Base-by-base conservation (phyloP, 2,329 filamentous ascomycete species). In the Cladosporium austrohemisphaericum region DNA sequence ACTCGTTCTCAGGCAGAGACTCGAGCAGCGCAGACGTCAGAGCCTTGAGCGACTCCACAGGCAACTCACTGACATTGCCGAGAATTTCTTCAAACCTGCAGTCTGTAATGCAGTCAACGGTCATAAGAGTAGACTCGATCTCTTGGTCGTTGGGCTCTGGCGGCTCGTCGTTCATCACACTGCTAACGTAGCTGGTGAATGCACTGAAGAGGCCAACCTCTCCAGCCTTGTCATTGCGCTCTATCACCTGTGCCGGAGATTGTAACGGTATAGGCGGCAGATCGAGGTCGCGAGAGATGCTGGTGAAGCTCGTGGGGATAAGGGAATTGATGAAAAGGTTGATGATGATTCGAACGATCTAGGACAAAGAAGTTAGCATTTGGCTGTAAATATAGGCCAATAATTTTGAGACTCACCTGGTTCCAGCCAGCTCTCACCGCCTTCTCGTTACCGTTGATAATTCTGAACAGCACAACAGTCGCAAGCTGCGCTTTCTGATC, bases 81-180 rank as follows among this genome's bases (percentile, higher is more conserved):
- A 97, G 84, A 3, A 97, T 83, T 54, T 86, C 82, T 51, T 84
- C 83, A 63, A 97, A 85, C 49, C 86, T 84, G 66, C 93, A 98
- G 36, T 89, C 86, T 58, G 88, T 92, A 33, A 98, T 84, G 61
- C 92, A 98, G 65, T 97, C 93, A 2, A 96, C 87, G 1, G 93
- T 92, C 65, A 88, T 93, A 8, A 98, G 75, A 0, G 93, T 97
- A 64, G 93, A 95, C 62, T 98, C 93, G 23, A 98, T 77, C 66
- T 98, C 93, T 65, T 97, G 92, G 56, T 97, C 90, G 1, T 93
- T 97, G 2, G 93, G 93, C 70, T 98, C 93, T 0, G 93, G 93
- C 10, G 93, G 93, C 63, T 98, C 93, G 67, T 97, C 93, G 9
- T 93, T 94, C 33, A 94, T 93, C 66, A 98, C 97, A 67, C 92